Percentiles rank a stretch among this genome's conserved stretches.
Conservation (phyloP, 2,329 filamentous ascomycete species). For the Domatiomyces catenatus region DNA sequence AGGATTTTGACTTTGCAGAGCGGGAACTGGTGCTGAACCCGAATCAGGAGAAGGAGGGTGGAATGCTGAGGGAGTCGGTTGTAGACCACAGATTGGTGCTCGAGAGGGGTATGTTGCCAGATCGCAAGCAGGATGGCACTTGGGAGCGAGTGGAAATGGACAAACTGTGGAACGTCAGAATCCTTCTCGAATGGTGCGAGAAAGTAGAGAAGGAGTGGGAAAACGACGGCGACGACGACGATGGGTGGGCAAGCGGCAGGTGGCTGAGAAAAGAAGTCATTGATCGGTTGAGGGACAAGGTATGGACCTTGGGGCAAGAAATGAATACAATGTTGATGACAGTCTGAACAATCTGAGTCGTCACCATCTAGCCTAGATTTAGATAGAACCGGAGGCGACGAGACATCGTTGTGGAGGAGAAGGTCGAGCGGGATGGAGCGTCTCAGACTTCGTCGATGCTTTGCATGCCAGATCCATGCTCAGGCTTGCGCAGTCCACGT, state of each 20-base stretch:
- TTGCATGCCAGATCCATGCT: conserved; percentile 4
- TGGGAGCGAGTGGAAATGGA: conserved; percentile 36
- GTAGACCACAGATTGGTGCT: conserved; percentile 62
- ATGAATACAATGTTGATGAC: neutral
- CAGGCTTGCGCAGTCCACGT: conserved; percentile 25
- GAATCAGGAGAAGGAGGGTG: conserved; percentile 29
- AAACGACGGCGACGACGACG: conserved; percentile 8
- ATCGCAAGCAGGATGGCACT: conserved; percentile 18
- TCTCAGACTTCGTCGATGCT: neutral
- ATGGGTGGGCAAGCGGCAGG: conserved; percentile 8
- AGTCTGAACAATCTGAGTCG: neutral
- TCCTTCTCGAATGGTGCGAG: conserved; percentile 55
- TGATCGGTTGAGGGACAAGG: conserved; percentile 37
- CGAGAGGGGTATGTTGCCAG: conserved; percentile 27
- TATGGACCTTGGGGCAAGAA: conserved; percentile 23
- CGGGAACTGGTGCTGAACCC: conserved; percentile 43
- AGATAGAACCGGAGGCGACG: neutral
- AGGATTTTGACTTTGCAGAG: conserved; percentile 48
- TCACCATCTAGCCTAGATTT: neutral
- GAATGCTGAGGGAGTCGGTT: conserved; percentile 41
- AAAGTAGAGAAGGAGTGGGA: conserved; percentile 23
- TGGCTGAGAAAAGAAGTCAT: conserved; percentile 45
- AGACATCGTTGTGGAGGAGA: neutral
- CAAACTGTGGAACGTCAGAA: conserved; percentile 44
- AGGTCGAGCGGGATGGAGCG: no score